A percentile compares a stretch with the other conserved stretches of the same genome.
Conservation (phyloP, 441 rosid species). For the Gossypium gossypioides region DNA sequence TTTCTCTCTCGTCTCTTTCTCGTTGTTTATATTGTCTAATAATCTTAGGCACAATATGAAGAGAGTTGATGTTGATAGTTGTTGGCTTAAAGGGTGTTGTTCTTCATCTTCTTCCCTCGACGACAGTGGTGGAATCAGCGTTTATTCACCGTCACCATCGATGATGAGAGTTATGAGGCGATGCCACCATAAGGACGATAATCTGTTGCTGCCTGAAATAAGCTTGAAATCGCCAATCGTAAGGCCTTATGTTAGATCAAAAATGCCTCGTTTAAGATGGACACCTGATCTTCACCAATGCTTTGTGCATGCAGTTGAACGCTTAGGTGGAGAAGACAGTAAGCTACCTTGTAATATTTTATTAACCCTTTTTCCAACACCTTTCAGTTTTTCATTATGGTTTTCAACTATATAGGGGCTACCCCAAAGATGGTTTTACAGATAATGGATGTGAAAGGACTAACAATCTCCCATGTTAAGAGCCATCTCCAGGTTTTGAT, state of each 20-base stretch:
- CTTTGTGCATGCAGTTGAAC: conserved; percentile 52
- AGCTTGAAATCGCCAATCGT: conserved; percentile 25
- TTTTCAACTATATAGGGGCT: conserved; percentile 27
- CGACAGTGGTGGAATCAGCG: neutral
- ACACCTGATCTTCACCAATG: conserved; percentile 43
- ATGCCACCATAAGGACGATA: neutral
- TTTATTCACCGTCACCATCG: conserved; percentile 1
- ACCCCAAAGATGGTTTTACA: conserved; percentile 60
- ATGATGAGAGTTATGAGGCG: neutral
- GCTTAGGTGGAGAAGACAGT: conserved; percentile 59
- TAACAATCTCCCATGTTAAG: conserved; percentile 56
- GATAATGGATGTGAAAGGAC: conserved; percentile 52
- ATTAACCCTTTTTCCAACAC: neutral
- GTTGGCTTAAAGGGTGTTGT: conserved; percentile 12
- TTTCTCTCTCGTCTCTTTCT: neutral
- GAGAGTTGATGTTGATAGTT: neutral
- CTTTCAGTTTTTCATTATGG: neutral
- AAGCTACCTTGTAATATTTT: conserved; percentile 15
- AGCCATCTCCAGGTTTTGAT: conserved; percentile 59
- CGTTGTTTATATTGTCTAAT: neutral
- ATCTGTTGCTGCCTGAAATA: neutral
- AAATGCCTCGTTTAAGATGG: conserved; percentile 50
- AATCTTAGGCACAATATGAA: conserved; percentile 1
- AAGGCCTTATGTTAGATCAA: conserved; percentile 54
- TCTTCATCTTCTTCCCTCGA: conserved; percentile 16